A percentile compares a stretch with the other conserved stretches of the same genome.
Conservation (phyloP, 2,329 filamentous ascomycete species). For the Aspergillus intermedius region DNA sequence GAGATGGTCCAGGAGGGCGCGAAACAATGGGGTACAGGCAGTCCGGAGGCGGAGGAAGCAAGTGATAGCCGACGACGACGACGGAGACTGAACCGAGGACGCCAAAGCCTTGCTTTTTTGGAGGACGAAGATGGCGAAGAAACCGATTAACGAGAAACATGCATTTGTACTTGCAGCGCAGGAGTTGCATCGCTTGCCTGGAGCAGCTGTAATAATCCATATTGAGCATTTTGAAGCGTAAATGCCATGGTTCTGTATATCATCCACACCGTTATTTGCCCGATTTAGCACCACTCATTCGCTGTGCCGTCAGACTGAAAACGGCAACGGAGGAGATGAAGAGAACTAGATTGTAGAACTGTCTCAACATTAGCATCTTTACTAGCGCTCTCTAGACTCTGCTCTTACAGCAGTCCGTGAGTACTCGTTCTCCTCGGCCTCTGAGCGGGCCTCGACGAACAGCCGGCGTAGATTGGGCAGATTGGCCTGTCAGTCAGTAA, state of each 20-base stretch:
- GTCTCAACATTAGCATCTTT: neutral
- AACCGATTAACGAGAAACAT: conserved; percentile 30
- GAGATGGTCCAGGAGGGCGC: conserved; percentile 79
- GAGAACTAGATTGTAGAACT: conserved; percentile 94
- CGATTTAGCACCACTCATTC: conserved; percentile 52
- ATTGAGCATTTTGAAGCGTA: conserved; percentile 2
- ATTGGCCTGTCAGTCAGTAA: conserved; percentile 28
- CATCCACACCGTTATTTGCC: conserved; percentile 23
- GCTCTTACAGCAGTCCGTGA: conserved; percentile 76
- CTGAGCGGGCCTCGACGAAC: conserved; percentile 88
- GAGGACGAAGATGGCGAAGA: conserved; percentile 65
- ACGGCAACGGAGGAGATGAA: conserved; percentile 95
- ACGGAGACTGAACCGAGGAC: conserved; percentile 38
- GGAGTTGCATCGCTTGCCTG: conserved; percentile 3
- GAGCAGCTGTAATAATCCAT: conserved; percentile 7
- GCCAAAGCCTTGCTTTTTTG: conserved; percentile 52
- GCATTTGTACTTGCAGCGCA: neutral
- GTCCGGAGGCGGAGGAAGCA: conserved; percentile 33
- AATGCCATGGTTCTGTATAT: neutral
- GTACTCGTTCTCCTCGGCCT: conserved; percentile 89
- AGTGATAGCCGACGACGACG: conserved; percentile 31
- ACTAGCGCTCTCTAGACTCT: neutral
- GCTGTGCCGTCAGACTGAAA: conserved; percentile 88
- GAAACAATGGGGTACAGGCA: conserved; percentile 62
- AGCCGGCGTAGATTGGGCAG: conserved; percentile 92